Base-by-base conservation (phyloP, 768 basidiomycete genomes). In the Kockovaella imperatae region DNA sequence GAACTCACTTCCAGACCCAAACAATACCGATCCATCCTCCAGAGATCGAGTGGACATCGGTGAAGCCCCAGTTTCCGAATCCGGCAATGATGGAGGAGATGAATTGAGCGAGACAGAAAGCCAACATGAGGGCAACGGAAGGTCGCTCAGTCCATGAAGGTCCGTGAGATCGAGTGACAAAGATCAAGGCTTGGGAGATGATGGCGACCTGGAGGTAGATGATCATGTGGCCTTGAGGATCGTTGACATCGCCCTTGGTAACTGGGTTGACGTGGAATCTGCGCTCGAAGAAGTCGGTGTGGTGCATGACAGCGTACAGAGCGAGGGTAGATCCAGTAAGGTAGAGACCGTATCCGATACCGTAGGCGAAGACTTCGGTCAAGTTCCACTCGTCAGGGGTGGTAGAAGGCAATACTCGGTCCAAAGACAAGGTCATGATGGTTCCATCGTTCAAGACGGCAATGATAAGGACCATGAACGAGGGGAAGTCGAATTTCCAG, bases 381-480 rank as follows among this genome's bases (percentile, higher is more conserved):
- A 96, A 73, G 70, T 97, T 89, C 93, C 93, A 97, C 60, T 83
- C 82, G 72, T 97, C 91, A 3, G 93, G 93, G 13, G 84, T 84
- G 74, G 77, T 82, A 30, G 87, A 90, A 18, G 93, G 93, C 59
- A 97, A 74, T 47, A 96, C 93, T 68, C 93, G 87, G 73, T 97
- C 93, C 35, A 93, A 84, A 34, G 68, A 71, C 49, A 96, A 78
- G 5, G 93, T 97, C 90, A 97, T 95, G 79, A 97, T 96, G 54
- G 93, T 96, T 69, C 93, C 93, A 69, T 97, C 93, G 73, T 97
- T 97, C 60, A 95, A 76, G 30, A 96, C 79, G 50, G 93, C 93
- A 58, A 97, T 90, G 73, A 96, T 87, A 72, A 97, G 84, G 60
- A 97, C 82, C 93, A 96, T 97, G 81, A 97, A 97, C 11, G 93